Evolutionary conservation across 2,329 filamentous ascomycete species (phyloP).

Genomic region (Hansfordia pulvinata): DNA sequence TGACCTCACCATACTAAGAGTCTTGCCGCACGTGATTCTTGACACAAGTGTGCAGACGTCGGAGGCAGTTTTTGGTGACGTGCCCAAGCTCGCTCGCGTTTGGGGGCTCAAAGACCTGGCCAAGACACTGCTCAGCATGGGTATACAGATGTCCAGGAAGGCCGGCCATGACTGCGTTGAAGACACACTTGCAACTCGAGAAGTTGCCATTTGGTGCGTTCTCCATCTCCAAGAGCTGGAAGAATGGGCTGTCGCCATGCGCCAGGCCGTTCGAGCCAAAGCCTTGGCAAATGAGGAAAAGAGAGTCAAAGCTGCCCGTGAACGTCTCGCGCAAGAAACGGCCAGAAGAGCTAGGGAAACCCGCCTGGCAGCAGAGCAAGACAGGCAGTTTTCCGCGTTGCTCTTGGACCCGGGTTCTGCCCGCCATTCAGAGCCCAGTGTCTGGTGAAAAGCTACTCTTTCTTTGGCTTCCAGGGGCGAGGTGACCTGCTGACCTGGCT

Average conservation of each 20-base stretch:
- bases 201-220: constrained; percentile 31
- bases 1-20: constrained; percentile 27
- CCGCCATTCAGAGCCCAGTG: too few species aligned
- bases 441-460: too few species aligned
- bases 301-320: too few species aligned
- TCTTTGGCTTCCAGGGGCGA: too few species aligned
- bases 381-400: too few species aligned
- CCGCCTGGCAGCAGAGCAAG: too few species aligned
- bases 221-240: constrained; percentile 20
- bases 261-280: too few species aligned
- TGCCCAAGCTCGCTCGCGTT: constrained; percentile 3
- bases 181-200: constrained; percentile 32
- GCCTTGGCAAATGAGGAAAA: too few species aligned
- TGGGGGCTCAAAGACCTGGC: constrained; percentile 23
- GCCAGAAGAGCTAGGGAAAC: too few species aligned
- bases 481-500: too few species aligned
- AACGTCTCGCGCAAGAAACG: too few species aligned
- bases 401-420: too few species aligned
- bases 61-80: constrained; percentile 16
- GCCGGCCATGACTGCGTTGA: constrained; percentile 35
- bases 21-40: constrained; percentile 26
- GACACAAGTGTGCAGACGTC: constrained; percentile 27
- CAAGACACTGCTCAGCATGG: constrained; percentile 17
- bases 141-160: constrained; percentile 19
- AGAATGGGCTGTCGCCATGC: constrained; percentile 15